phyloP scores from a whole-genome alignment of 768 basidiomycete species.

The Kockovaella imperatae region DNA sequence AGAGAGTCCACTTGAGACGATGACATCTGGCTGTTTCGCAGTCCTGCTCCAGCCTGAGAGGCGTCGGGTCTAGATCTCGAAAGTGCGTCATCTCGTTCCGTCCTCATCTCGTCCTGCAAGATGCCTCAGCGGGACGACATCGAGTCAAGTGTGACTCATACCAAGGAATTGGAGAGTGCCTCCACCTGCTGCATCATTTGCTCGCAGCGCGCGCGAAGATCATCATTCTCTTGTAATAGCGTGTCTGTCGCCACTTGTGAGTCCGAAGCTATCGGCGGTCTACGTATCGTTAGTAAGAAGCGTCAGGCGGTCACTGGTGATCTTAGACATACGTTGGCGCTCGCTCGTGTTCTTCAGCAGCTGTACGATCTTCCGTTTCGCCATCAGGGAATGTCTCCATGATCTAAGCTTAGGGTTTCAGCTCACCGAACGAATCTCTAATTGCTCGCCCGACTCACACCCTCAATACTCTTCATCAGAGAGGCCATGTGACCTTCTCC shows the following conservation, averaged over 20 bases:
- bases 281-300: conserved; percentile 5
- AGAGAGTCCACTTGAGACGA: conserved; percentile 75
- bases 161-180: conserved; percentile 59
- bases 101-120: conserved; percentile 58
- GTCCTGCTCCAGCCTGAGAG: conserved; percentile 55
- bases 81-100: conserved; percentile 74
- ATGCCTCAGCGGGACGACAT: conserved; percentile 1
- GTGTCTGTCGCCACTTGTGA: conserved; percentile 56
- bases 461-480: conserved; percentile 89
- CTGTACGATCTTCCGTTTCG: too few species aligned
- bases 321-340: neutral
- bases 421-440: too few species aligned
- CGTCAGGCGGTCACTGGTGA: conserved; percentile 62
- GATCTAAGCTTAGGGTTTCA: too few species aligned
- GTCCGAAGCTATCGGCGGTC: conserved; percentile 10
- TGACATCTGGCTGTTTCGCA: conserved; percentile 65
- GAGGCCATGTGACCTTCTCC: conserved; percentile 76
- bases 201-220: conserved; percentile 73
- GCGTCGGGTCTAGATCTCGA: conserved; percentile 50
- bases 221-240: conserved; percentile 73
- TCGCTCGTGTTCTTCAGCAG: conserved; percentile 5
- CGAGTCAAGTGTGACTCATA: neutral
- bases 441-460: conserved; percentile 51
- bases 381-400: too few species aligned
- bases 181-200: conserved; percentile 67